Evolutionary conservation across 2,329 filamentous ascomycete genomes (phyloP).

Genomic region (Penicillium concentricum): DNA sequence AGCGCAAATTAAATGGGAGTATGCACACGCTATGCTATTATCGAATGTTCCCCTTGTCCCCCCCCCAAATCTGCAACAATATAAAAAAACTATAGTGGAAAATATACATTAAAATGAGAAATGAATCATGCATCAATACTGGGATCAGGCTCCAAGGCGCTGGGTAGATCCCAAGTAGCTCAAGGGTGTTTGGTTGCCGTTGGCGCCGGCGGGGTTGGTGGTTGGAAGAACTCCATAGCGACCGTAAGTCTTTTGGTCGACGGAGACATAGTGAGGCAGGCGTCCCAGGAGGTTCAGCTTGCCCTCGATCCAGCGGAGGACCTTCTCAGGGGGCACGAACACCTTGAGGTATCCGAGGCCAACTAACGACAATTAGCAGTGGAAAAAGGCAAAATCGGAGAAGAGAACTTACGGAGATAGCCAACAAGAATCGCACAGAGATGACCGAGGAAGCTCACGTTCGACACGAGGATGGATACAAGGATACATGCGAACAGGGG

Average conservation of each 20-base stretch:
- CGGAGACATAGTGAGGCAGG: conserved; percentile 86
- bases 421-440: conserved; percentile 79
- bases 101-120: conserved; percentile 35
- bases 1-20: conserved; percentile 26
- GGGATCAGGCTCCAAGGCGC: conserved; percentile 65
- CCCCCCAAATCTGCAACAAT: conserved; percentile 1
- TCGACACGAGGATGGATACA: conserved; percentile 73
- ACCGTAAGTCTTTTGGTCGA: conserved; percentile 94
- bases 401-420: conserved; percentile 69
- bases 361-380: conserved; percentile 49
- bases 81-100: conserved; percentile 21
- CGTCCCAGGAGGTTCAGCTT: conserved; percentile 82
- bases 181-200: conserved; percentile 45
- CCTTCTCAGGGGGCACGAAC: conserved; percentile 83
- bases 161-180: conserved; percentile 64
- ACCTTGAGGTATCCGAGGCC: conserved; percentile 87
- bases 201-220: conserved; percentile 33
- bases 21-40: conserved; percentile 24
- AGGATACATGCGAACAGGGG: conserved; percentile 76
- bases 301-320: conserved; percentile 81
- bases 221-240: conserved; percentile 84
- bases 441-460: conserved; percentile 82
- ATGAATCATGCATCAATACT: neutral
- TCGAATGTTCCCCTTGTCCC: neutral
- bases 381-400: neutral